Evolutionary conservation across 2,329 filamentous ascomycete genomes (phyloP).

Genomic region (Teratosphaeria nubilosa): DNA sequence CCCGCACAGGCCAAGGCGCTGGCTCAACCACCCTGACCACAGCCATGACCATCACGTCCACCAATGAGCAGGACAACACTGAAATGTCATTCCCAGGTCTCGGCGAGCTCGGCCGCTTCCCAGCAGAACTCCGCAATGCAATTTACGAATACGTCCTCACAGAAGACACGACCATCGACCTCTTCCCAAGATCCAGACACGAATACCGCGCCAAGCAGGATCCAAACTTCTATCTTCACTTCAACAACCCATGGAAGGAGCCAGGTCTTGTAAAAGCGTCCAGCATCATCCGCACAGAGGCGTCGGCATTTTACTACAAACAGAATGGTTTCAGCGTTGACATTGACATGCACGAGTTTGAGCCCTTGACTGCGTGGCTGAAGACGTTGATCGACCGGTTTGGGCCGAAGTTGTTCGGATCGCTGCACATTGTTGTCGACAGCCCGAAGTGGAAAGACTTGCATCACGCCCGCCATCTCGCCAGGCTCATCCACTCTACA

Average conservation of each 20-base stretch:
- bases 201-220: background rate
- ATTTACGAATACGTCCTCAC: constrained; percentile 14
- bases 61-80: background rate
- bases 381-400: background rate
- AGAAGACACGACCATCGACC: background rate
- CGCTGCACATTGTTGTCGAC: background rate
- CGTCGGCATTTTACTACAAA: constrained; percentile 1
- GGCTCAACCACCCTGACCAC: background rate
- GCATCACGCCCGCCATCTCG: background rate
- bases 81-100: constrained; percentile 1
- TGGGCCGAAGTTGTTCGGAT: background rate
- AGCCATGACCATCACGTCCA: background rate
- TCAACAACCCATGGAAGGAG: background rate
- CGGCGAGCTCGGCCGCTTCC: constrained; percentile 4
- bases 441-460: background rate
- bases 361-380: background rate
- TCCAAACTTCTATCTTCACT: background rate
- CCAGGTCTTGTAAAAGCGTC: background rate
- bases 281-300: background rate
- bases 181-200: background rate
- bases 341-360: background rate
- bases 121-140: constrained; percentile 15
- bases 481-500: background rate
- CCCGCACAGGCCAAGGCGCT: background rate
- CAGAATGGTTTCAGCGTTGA: constrained; percentile 1